A percentile compares a stretch with the other conserved stretches of the same genome.
phyloP scores from a whole-genome alignment of 2,329 filamentous ascomycete genomes.

The Dactylellina sp. region DNA sequence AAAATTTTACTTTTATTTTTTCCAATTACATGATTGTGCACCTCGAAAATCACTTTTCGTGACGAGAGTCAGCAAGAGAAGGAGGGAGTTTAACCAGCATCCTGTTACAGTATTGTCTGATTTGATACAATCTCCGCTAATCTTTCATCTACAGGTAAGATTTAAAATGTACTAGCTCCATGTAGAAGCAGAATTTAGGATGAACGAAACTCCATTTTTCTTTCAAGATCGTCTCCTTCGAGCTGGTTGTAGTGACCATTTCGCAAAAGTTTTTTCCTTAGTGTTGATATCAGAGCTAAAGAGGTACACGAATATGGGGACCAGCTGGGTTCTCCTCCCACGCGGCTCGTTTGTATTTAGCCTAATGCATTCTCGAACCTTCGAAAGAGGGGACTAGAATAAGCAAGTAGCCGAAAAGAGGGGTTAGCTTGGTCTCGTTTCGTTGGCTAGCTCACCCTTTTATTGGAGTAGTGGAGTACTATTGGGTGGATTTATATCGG shows the following conservation, averaged over 20 bases:
- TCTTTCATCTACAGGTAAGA: not conserved
- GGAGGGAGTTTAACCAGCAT: constrained; percentile 12
- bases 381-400: not conserved
- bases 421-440: constrained; percentile 6
- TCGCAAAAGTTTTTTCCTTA: not conserved
- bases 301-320: not conserved
- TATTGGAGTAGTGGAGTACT: not conserved
- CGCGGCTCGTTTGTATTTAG: constrained; percentile 22
- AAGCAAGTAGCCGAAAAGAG: constrained; percentile 18
- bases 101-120: constrained; percentile 3
- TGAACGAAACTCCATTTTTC: not conserved
- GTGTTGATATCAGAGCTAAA: too few relatives aligned
- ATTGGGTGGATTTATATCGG: not conserved
- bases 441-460: too few relatives aligned
- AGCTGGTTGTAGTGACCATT: not conserved
- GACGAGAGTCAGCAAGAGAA: too few relatives aligned
- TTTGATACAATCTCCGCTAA: not conserved
- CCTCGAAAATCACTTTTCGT: not conserved
- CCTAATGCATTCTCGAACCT: constrained; percentile 17
- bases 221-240: constrained; percentile 11
- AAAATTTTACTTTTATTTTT: not conserved
- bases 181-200: constrained; percentile 13
- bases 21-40: not conserved
- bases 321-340: not conserved
- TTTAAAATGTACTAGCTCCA: not conserved